These are phyloP conservation scores for Rheum nobile DNA, from an alignment of 148 eudicot species.

Conservation along the genomic window DNA sequence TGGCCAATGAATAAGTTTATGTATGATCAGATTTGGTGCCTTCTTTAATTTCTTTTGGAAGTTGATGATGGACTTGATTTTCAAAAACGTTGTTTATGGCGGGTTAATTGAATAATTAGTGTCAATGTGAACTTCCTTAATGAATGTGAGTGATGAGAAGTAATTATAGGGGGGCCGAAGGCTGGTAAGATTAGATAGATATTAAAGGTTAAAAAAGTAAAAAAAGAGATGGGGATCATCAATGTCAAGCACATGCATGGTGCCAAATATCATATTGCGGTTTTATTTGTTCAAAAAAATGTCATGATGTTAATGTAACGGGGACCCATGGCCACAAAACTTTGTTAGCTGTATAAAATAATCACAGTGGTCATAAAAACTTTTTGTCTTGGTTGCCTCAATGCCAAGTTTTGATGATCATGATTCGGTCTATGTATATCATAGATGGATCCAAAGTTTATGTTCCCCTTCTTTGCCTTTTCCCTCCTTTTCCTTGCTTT, in stretches of 20 bases:
- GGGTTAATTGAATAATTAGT: not conserved
- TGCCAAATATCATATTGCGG: constrained; percentile 3
- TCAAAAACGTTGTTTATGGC: not conserved
- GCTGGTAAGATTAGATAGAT: not conserved
- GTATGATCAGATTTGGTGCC: not conserved
- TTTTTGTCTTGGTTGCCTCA: constrained; percentile 9
- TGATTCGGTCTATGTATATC: constrained; percentile 1
- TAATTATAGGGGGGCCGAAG: not conserved
- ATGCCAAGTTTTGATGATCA: constrained; percentile 3
- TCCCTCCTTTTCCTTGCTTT: not conserved
- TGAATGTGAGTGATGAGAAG: not conserved
- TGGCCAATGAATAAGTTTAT: not conserved
- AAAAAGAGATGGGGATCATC: not conserved
- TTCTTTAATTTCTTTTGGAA: not conserved
- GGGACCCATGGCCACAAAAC: constrained; percentile 6
- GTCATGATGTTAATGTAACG: constrained; percentile 5
- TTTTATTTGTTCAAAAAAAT: not conserved
- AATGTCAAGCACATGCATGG: constrained; percentile 6
- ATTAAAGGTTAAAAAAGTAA: not conserved
- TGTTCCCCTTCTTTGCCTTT: not conserved
- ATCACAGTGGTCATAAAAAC: not conserved
- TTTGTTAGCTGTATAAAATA: constrained; percentile 4
- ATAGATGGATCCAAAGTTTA: constrained; percentile 6
- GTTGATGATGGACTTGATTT: not conserved
- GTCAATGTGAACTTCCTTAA: not conserved